phyloP scores from a whole-genome alignment of 164 flowering plant genomes.

The Nymphaea colorata region DNA sequence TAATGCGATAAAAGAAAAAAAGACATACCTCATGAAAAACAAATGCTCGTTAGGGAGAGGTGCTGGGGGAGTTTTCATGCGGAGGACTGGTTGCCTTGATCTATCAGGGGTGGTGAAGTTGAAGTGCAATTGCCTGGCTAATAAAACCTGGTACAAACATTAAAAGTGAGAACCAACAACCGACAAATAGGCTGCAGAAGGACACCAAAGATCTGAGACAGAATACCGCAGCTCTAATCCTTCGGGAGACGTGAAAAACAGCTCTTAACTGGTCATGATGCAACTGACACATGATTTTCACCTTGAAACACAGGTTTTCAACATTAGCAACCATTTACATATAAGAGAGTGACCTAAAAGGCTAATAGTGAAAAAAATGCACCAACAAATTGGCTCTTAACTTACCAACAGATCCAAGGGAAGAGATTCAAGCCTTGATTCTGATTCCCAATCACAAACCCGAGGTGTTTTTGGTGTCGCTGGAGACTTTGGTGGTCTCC shows the following conservation, averaged over 20 bases:
- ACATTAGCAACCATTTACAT: background rate
- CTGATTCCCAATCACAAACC: slow-evolving; percentile 28
- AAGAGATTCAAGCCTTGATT: slow-evolving; percentile 86
- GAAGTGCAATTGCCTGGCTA: slow-evolving; percentile 70
- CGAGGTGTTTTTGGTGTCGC: slow-evolving; percentile 68
- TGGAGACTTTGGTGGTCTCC: slow-evolving; percentile 26
- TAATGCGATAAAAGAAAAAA: background rate
- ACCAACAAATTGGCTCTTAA: background rate
- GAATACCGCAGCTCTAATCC: slow-evolving; percentile 73
- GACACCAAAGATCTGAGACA: slow-evolving; percentile 4
- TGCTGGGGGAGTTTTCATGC: slow-evolving; percentile 46
- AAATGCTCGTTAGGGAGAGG: slow-evolving; percentile 56
- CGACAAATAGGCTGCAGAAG: background rate
- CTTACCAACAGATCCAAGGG: slow-evolving; percentile 87
- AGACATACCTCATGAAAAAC: slow-evolving; percentile 58
- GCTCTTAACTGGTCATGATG: slow-evolving; percentile 89
- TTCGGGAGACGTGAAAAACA: slow-evolving; percentile 78
- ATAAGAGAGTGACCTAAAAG: background rate
- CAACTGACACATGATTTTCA: slow-evolving; percentile 78
- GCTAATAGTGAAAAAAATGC: background rate
- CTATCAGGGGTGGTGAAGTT: slow-evolving; percentile 95
- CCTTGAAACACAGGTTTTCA: slow-evolving; percentile 28
- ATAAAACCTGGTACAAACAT: slow-evolving; percentile 35
- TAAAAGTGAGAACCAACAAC: slow-evolving; percentile 2
- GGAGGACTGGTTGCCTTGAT: slow-evolving; percentile 72